Evolutionary conservation across 108 stramenopile species (phyloP).

Genomic region (Craspedostauros australis): DNA sequence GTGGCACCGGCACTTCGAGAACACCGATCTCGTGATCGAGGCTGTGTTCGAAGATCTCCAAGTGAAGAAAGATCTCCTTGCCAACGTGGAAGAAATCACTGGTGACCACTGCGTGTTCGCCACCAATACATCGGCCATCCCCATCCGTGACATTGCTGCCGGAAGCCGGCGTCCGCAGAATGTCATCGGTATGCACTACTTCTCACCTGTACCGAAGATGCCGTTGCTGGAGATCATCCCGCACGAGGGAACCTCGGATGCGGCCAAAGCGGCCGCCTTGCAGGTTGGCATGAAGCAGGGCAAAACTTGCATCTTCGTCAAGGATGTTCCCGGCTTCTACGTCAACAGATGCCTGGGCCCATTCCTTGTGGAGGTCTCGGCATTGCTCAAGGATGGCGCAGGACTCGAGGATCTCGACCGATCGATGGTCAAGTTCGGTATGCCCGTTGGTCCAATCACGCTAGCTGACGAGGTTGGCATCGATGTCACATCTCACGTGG

Average conservation of each 20-base stretch:
- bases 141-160: conserved; percentile 93
- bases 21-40: conserved; percentile 96
- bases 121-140: conserved; percentile 98
- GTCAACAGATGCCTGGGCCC: conserved; percentile 99
- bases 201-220: conserved; percentile 98
- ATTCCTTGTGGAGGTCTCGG: conserved; percentile 86
- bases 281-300: conserved; percentile 98
- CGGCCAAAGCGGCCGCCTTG: conserved; percentile 85
- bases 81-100: conserved; percentile 85
- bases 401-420: conserved; percentile 85
- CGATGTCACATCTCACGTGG: conserved; percentile 93
- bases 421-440: conserved; percentile 92
- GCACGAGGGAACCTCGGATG: conserved; percentile 83
- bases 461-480: conserved; percentile 95
- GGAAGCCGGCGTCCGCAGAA: conserved; percentile 88
- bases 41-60: conserved; percentile 97
- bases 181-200: conserved; percentile 99
- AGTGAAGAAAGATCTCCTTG: conserved; percentile 92
- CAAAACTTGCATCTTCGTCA: conserved; percentile 96
- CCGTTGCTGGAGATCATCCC: conserved; percentile 98
- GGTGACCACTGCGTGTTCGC: conserved; percentile 96
- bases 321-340: conserved; percentile 99
- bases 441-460: conserved; percentile 93
- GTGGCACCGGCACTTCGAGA: conserved; percentile 79
- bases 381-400: conserved; percentile 82